phyloP scores from a whole-genome alignment of 2,329 filamentous ascomycete genomes.

The Aspergillus brunneoviolaceus region DNA sequence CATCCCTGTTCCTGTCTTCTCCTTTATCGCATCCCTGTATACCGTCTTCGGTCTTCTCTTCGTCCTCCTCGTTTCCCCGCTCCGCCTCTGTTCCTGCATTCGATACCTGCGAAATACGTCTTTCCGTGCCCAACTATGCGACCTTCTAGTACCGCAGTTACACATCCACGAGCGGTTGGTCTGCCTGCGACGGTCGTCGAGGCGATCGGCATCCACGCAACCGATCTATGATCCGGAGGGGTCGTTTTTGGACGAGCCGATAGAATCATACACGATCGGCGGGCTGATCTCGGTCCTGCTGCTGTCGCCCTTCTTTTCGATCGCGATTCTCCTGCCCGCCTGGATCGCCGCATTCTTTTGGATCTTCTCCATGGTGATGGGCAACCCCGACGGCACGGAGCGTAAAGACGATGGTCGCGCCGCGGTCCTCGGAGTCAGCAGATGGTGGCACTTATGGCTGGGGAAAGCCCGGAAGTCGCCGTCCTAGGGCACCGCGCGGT shows the following conservation, averaged over 20 bases:
- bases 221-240: conserved; percentile 41
- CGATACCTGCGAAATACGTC: conserved; percentile 45
- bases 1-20: conserved; percentile 55
- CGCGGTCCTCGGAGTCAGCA: conserved; percentile 57
- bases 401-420: conserved; percentile 61
- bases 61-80: conserved; percentile 52
- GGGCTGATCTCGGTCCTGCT: conserved; percentile 54
- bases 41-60: conserved; percentile 53
- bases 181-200: conserved; percentile 24
- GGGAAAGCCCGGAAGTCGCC: conserved; percentile 29
- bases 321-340: conserved; percentile 56
- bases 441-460: conserved; percentile 63
- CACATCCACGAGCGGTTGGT: conserved; percentile 47
- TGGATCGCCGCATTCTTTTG: conserved; percentile 64
- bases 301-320: conserved; percentile 56
- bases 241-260: conserved; percentile 27
- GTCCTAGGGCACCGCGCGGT: conserved; percentile 6
- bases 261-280: conserved; percentile 36
- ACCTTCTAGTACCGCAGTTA: conserved; percentile 54
- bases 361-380: conserved; percentile 61
- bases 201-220: conserved; percentile 29
- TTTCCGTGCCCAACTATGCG: conserved; percentile 52
- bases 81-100: conserved; percentile 53
- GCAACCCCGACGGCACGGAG: conserved; percentile 61
- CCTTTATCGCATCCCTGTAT: conserved; percentile 55